Conservation (phyloP, 2,329 filamentous ascomycete species). For the Apiospora hydei region DNA sequence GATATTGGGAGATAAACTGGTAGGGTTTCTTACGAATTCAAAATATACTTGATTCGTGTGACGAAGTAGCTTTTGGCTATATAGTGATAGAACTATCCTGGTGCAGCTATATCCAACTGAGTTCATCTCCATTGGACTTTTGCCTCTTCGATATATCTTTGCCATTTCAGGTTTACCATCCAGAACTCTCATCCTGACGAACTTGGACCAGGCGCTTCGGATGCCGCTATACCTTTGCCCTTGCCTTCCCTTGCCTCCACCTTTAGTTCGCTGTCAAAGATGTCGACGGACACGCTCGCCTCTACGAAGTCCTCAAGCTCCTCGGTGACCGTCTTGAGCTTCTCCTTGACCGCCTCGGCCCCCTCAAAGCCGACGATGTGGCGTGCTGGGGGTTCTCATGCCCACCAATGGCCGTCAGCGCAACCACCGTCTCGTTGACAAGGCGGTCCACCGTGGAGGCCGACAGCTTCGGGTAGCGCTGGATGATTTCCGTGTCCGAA, state of each 20-base stretch:
- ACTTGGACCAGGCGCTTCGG: constrained; percentile 30
- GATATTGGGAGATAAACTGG: background rate
- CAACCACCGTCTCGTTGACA: constrained; percentile 88
- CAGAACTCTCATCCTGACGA: background rate
- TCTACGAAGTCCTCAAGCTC: constrained; percentile 97
- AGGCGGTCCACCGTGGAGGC: constrained; percentile 73
- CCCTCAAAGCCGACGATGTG: constrained; percentile 95
- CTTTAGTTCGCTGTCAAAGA: constrained; percentile 65
- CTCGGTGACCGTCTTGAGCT: constrained; percentile 94
- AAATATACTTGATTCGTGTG: background rate
- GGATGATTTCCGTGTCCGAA: constrained; percentile 57
- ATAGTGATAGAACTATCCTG: background rate
- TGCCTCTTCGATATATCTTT: background rate
- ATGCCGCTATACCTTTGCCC: constrained; percentile 12
- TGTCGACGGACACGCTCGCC: constrained; percentile 84
- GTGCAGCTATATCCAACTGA: background rate
- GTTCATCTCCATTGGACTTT: background rate
- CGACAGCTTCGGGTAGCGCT: constrained; percentile 78
- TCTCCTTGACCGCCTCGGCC: constrained; percentile 88
- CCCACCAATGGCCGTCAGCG: constrained; percentile 88
- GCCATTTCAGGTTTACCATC: background rate
- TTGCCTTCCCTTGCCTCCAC: constrained; percentile 56
- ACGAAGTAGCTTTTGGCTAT: background rate
- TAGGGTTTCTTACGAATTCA: background rate
- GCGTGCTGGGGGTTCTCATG: constrained; percentile 95